phyloP scores from a whole-genome alignment of 1,284 basidiomycete species.

The Malassezia yamatoensis region DNA sequence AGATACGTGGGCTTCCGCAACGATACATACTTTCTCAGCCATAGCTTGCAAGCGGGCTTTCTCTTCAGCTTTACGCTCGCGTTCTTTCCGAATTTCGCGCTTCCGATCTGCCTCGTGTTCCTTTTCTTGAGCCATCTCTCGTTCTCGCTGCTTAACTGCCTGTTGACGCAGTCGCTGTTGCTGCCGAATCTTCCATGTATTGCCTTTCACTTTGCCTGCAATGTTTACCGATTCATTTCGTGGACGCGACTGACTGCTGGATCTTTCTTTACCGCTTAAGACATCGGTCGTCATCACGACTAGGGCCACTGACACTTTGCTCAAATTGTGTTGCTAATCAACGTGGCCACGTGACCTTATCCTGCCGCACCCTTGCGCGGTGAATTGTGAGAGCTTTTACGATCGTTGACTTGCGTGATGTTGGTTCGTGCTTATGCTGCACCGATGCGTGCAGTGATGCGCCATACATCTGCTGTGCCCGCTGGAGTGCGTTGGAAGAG shows the following conservation, averaged over 20 bases:
- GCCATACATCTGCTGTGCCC: background rate
- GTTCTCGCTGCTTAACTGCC: constrained; percentile 10
- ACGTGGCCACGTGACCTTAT: background rate
- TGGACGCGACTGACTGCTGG: too few relatives aligned
- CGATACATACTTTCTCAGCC: constrained; percentile 9
- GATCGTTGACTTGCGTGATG: background rate
- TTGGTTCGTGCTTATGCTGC: background rate
- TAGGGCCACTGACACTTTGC: too few relatives aligned
- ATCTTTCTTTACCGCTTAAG: too few relatives aligned
- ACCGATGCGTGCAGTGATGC: background rate
- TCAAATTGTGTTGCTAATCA: too few relatives aligned
- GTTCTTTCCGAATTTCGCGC: constrained; percentile 10
- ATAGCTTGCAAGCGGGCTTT: constrained; percentile 14
- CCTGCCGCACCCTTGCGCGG: too few relatives aligned
- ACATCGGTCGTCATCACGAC: too few relatives aligned
- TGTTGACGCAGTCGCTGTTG: constrained; percentile 10
- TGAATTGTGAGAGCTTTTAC: too few relatives aligned
- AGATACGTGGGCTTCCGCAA: background rate
- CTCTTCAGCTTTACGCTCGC: constrained; percentile 14
- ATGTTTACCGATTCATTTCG: background rate
- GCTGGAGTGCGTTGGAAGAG: background rate
- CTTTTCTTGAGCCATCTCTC: constrained; percentile 12
- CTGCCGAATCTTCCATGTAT: constrained; percentile 6
- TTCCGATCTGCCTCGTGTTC: constrained; percentile 12
- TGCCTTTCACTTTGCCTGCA: background rate